Evolutionary conservation across 2,329 filamentous ascomycete species (phyloP), one percentile per base, ranked within the genome.

Genomic region (Myotisia sp.): DNA sequence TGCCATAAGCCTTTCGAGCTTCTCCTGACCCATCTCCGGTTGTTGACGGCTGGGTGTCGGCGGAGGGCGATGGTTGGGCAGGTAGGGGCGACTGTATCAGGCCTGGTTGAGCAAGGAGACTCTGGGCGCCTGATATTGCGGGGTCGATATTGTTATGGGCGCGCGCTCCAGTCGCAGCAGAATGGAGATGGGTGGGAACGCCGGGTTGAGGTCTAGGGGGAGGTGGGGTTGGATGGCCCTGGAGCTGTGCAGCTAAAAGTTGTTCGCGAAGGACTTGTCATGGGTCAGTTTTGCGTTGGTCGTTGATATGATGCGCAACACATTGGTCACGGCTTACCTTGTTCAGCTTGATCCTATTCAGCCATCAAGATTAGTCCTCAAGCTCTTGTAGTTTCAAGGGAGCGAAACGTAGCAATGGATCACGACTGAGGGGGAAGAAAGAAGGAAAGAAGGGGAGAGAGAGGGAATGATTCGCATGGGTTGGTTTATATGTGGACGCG

Each of bases 1-100:
- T 92, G 36, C 65, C 66, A 39, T 63, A 63, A 8, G 77, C 77
- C 59, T 90, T 87, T 33, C 77, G 70, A 42, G 76, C 71, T 42
- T 80, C 30, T 33, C 13, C 29, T 29, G 38, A n/a, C 24, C 7
- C 10, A 34, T 12, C 23, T 29, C 23, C 16, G 19, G 16, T 26
- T 37, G 36, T 14, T 12, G 17, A 8, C 2, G 29, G 27, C n/a
- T 20, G n/a, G 18, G 37, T 17, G 52, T 47, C 4, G 50, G 48
- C 7, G 47, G 50, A 17, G 24, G 33, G 21, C 27, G 36, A 18
- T 26, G 42, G 26, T 36, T 44, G 5, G 12, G 41, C 22, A 22
- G 34, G 37, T 6, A 26, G 26, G 9, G 32, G 41, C 22, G 31
- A 40, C 32, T 51, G 49, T 42, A 42, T 41, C 41, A 42, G 39